Percentiles rank a stretch among this genome's conserved stretches.
Conservation (phyloP, 257 asterid species). For the Capsicum rhomboideum region DNA sequence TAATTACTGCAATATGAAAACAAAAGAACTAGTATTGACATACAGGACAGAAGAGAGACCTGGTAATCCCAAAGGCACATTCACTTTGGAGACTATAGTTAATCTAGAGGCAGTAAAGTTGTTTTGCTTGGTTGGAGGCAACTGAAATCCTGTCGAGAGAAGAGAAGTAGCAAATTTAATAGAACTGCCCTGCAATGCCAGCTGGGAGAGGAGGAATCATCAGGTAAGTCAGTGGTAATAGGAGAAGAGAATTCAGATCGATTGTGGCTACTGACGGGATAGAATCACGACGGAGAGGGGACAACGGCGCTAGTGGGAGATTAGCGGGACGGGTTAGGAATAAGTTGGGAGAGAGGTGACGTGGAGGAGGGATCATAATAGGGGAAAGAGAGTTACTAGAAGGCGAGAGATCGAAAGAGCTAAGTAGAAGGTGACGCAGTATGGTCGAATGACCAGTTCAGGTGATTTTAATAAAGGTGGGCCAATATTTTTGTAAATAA, state of each 20-base stretch:
- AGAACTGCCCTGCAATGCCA: conserved; percentile 30
- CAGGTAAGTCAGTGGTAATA: too few relatives aligned
- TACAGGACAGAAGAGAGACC: conserved; percentile 12
- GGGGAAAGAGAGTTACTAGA: conserved; percentile 73
- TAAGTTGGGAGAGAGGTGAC: conserved; percentile 41
- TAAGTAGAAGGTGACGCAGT: too few relatives aligned
- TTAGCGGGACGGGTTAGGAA: too few relatives aligned
- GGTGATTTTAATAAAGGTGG: too few relatives aligned
- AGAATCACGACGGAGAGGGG: conserved; percentile 51
- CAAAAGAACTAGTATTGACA: background rate
- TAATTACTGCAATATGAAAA: background rate
- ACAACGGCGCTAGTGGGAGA: conserved; percentile 27
- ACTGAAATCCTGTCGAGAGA: conserved; percentile 51
- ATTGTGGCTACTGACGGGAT: conserved; percentile 66
- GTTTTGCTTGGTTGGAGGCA: conserved; percentile 35
- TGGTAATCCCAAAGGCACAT: conserved; percentile 23
- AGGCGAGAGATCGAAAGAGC: conserved; percentile 40
- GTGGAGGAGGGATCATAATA: conserved; percentile 87
- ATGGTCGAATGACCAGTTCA: too few relatives aligned
- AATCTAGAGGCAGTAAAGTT: conserved; percentile 21
- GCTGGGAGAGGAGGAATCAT: conserved; percentile 27
- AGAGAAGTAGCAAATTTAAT: conserved; percentile 61
- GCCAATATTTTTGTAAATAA: too few relatives aligned
- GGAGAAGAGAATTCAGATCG: conserved; percentile 64
- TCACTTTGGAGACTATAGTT: conserved; percentile 30